These are phyloP conservation scores for Colletotrichum shisoi DNA, from an alignment of 2,329 filamentous ascomycete genomes.

Conservation along the genomic window DNA sequence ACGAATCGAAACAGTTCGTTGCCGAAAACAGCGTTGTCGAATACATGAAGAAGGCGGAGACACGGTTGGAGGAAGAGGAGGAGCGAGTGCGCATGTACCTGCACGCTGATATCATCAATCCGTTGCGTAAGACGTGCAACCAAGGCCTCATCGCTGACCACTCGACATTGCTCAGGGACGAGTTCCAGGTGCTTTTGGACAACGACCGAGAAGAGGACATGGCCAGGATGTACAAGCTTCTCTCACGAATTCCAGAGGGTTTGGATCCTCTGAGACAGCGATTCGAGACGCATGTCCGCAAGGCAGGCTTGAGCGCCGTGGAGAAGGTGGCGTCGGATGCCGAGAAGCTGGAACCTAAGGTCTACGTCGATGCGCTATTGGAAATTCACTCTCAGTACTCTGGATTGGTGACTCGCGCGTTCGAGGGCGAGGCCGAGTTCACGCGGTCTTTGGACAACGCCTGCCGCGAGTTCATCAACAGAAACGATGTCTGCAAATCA, in stretches of 20 bases:
- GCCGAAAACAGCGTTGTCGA: slow-evolving; percentile 97
- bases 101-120: slow-evolving; percentile 84
- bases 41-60: slow-evolving; percentile 99
- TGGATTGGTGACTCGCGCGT: slow-evolving; percentile 87
- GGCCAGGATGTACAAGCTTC: slow-evolving; percentile 91
- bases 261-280: slow-evolving; percentile 84
- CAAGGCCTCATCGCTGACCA: slow-evolving; percentile 89
- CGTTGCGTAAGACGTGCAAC: slow-evolving; percentile 87
- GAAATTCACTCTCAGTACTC: slow-evolving; percentile 96
- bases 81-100: slow-evolving; percentile 91
- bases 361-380: slow-evolving; percentile 93
- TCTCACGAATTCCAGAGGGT: slow-evolving; percentile 88
- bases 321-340: slow-evolving; percentile 86
- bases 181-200: slow-evolving; percentile 93
- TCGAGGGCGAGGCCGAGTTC: slow-evolving; percentile 95
- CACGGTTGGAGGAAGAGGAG: slow-evolving; percentile 88
- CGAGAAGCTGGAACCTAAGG: slow-evolving; percentile 91
- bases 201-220: slow-evolving; percentile 96
- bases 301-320: slow-evolving; percentile 85
- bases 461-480: slow-evolving; percentile 96
- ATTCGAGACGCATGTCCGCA: slow-evolving; percentile 92
- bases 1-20: slow-evolving; percentile 92
- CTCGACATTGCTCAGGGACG: slow-evolving; percentile 83
- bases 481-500: slow-evolving; percentile 93
- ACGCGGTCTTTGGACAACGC: slow-evolving; percentile 96